Conservation (phyloP, 1,139 yeast species). For the Yamadazyma siamensis region DNA sequence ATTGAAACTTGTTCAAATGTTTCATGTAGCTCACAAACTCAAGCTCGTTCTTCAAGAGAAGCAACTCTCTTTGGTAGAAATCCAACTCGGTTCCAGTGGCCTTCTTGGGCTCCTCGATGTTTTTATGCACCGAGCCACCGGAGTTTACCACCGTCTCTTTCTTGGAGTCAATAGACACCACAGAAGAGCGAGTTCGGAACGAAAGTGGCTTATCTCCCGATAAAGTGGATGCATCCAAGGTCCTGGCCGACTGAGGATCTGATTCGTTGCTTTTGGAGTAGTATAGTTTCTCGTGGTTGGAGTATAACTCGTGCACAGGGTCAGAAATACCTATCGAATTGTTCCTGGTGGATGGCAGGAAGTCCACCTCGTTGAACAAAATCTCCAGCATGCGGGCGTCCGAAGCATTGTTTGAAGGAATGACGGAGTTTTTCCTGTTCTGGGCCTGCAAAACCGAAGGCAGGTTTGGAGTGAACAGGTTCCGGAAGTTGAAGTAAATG, state of each 20-base stretch:
- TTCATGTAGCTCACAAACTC: conserved; percentile 59
- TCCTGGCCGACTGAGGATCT: neutral
- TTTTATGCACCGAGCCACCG: conserved; percentile 4
- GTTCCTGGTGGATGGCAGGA: conserved; percentile 10
- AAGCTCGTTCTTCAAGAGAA: conserved; percentile 58
- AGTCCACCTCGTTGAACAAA: conserved; percentile 30
- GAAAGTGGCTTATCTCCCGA: conserved; percentile 8
- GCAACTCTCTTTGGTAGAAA: conserved; percentile 56
- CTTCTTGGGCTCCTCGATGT: conserved; percentile 1
- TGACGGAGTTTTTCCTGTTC: conserved; percentile 25
- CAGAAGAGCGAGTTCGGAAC: conserved; percentile 11
- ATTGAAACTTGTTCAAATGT: conserved; percentile 47
- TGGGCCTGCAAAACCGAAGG: conserved; percentile 15
- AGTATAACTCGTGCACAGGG: conserved; percentile 24
- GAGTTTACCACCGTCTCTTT: conserved; percentile 11
- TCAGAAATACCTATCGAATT: conserved; percentile 13
- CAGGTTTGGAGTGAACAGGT: conserved; percentile 3
- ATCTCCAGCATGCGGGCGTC: conserved; percentile 15
- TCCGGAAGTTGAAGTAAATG: conserved; percentile 16
- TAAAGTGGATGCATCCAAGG: conserved; percentile 9
- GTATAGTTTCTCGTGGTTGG: conserved; percentile 34
- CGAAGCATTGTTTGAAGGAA: conserved; percentile 25
- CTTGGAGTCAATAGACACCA: conserved; percentile 11
- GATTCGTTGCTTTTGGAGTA: conserved; percentile 9
- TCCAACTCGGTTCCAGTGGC: conserved; percentile 27